Conservation (phyloP, 371 early-diverging fungal species). For the Mycotypha africana region DNA sequence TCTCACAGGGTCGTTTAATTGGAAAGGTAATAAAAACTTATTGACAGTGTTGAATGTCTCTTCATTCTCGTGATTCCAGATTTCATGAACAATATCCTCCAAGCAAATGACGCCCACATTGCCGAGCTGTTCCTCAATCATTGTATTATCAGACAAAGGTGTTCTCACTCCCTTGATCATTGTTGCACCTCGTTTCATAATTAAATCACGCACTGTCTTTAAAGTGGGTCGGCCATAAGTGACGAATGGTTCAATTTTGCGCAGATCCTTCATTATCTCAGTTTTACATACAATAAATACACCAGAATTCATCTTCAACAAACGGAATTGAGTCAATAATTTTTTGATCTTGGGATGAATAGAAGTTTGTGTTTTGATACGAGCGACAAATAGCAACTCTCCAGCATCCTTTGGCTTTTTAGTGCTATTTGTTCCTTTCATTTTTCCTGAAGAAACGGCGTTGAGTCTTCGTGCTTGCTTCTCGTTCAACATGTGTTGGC, state of each 20-base stretch:
- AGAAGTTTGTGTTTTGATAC: conserved; percentile 90
- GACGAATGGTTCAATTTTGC: conserved; percentile 94
- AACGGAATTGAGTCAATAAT: conserved; percentile 93
- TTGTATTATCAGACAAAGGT: conserved; percentile 93
- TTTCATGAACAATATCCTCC: conserved; percentile 99
- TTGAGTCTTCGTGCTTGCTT: conserved; percentile 77
- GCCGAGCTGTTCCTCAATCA: conserved; percentile 94
- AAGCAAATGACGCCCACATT: conserved; percentile 94
- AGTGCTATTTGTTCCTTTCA: conserved; percentile 72
- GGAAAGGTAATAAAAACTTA: conserved; percentile 98
- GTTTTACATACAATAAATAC: conserved; percentile 95
- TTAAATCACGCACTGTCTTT: conserved; percentile 96
- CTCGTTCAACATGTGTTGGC: conserved; percentile 85
- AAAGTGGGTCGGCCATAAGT: conserved; percentile 95
- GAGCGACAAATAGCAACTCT: conserved; percentile 94
- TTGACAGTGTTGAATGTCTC: conserved; percentile 75
- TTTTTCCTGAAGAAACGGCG: conserved; percentile 71
- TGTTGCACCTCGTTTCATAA: conserved; percentile 99
- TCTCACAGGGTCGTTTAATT: conserved; percentile 94
- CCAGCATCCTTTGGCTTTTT: conserved; percentile 81
- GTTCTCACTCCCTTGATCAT: conserved; percentile 91
- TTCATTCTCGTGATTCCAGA: conserved; percentile 94
- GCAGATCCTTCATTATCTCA: conserved; percentile 93
- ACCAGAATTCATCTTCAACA: conserved; percentile 96
- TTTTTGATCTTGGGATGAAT: conserved; percentile 96